These are phyloP conservation scores for Tripterygium wilfordii DNA, from an alignment of 177 flowering plant species.

Conservation along the genomic window DNA sequence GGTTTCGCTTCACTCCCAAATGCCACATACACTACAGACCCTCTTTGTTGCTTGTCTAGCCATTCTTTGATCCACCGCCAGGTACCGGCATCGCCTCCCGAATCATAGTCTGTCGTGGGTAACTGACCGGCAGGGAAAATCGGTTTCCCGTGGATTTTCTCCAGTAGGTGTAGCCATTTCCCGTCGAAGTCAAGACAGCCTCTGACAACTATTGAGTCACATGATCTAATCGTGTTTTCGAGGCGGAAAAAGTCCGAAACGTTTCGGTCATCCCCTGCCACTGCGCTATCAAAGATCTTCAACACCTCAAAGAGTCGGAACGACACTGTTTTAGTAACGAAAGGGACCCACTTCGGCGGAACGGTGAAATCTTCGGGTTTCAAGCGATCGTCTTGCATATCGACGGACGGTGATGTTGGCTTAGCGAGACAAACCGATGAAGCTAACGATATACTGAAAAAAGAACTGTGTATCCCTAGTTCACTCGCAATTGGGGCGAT, in stretches of 20 bases:
- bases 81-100: slow-evolving; percentile 18
- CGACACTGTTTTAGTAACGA: background rate
- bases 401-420: background rate
- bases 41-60: slow-evolving; percentile 18
- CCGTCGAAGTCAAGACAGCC: background rate
- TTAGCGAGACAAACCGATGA: background rate
- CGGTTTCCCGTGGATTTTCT: background rate
- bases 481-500: background rate
- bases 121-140: background rate
- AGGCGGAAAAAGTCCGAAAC: background rate
- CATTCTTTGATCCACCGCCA: slow-evolving; percentile 5
- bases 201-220: background rate
- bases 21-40: slow-evolving; percentile 33
- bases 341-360: background rate
- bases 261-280: background rate
- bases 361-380: background rate
- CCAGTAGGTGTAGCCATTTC: too few species aligned
- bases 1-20: slow-evolving; percentile 31
- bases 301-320: background rate
- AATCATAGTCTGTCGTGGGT: background rate
- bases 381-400: background rate
- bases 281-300: background rate
- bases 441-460: background rate
- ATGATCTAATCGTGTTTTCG: background rate
- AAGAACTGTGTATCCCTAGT: background rate